phyloP scores from a whole-genome alignment of 2,329 filamentous ascomycete species.

The Amesomyces nigricolor region DNA sequence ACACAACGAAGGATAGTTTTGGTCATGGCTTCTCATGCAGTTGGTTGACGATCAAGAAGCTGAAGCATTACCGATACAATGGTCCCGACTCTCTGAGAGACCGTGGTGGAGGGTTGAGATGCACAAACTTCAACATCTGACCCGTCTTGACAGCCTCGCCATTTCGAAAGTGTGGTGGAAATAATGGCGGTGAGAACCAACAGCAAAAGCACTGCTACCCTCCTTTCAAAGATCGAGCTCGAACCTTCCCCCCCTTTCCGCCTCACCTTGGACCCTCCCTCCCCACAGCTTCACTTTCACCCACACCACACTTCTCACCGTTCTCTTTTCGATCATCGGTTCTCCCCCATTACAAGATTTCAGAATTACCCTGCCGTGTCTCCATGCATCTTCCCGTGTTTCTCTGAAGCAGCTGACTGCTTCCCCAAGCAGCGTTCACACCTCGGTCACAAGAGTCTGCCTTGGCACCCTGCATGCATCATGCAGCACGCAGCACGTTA shows the following conservation, averaged over 20 bases:
- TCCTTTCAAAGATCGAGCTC: not conserved
- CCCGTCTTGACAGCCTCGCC: not conserved
- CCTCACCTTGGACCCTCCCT: not conserved
- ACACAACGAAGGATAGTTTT: not conserved
- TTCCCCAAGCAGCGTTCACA: not conserved
- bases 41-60: not conserved
- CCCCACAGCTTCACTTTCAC: conserved; percentile 3
- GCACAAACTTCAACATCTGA: not conserved
- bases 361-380: not conserved
- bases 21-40: not conserved
- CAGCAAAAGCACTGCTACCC: not conserved
- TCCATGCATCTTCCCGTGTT: conserved; percentile 1
- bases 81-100: too few species aligned
- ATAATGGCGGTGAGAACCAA: not conserved
- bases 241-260: not conserved
- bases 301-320: not conserved
- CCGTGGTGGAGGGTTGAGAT: not conserved
- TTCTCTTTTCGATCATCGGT: conserved; percentile 3
- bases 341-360: not conserved
- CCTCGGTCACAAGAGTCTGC: not conserved
- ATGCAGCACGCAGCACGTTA: not conserved
- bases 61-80: not conserved
- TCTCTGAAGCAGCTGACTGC: not conserved
- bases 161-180: not conserved
- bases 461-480: not conserved